Base-by-base conservation (phyloP, 2,329 filamentous ascomycete species). In the Calycina marina region DNA sequence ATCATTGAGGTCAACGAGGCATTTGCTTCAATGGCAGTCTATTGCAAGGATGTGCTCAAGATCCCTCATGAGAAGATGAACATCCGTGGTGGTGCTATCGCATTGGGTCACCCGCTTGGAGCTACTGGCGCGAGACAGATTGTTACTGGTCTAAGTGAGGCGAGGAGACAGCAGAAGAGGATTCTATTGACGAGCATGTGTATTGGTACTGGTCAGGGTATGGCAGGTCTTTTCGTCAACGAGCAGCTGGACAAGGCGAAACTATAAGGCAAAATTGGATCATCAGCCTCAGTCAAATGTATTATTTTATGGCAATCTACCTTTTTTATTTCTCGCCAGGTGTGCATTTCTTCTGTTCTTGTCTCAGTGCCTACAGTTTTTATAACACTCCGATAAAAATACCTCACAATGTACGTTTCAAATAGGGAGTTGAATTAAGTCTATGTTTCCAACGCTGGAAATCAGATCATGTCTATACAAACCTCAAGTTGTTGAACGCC, bases 11-110 rank as follows among this genome's bases (percentile, higher is more conserved):
- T 98, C 53, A 98, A 98, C 63, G 90, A 98, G 68, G 90, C 90
- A 1, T 98, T 98, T 51, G 88, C 86, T 14, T 90, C 81, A 32
- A 96, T 96, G 90, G 86, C 84, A 1, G 86, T 94, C 17, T 96
- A 94, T 69, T 93, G 85, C 60, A 61, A 80, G 34, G 67, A 84
- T 49, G 72, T 63, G 43, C 66, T 90, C 31, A 71, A 71, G 43
- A 61, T 88, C 31, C 75, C 81, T 52, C 70, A 68, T 57, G 57
- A 67, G 48, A 88, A 85, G 71, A 70, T 90, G 67, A 90, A 90
- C 61, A 69, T 77, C 15, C 67, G 79, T 38, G 82, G 82, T 45
- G 82, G 82, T 41, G 82, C 82, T 43, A 88, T 90, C 51, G 82
- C 82, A 3, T 65, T 90, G 0, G 82, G 82, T 32, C 82, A 90